These are phyloP conservation scores for Fusarium clavum DNA, from an alignment of 2,329 filamentous ascomycete genomes.

Conservation along the genomic window DNA sequence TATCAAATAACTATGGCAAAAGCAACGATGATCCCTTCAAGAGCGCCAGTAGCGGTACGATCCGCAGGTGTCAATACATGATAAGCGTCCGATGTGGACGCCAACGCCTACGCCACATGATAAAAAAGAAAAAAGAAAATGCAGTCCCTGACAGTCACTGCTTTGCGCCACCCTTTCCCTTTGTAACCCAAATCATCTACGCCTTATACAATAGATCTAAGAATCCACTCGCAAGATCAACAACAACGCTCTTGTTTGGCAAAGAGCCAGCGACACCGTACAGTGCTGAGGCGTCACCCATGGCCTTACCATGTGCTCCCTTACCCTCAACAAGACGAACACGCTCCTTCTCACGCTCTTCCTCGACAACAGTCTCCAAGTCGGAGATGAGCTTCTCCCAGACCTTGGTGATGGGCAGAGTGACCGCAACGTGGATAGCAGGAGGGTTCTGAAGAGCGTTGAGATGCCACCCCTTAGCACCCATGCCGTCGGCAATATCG, in stretches of 20 bases:
- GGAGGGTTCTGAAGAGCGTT: slow-evolving; percentile 93
- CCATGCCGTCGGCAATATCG: slow-evolving; percentile 92
- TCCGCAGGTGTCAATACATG: slow-evolving; percentile 5
- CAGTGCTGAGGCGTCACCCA: slow-evolving; percentile 85
- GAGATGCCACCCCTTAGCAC: slow-evolving; percentile 88
- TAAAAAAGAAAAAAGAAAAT: slow-evolving; percentile 2
- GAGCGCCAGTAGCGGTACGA: background rate
- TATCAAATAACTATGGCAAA: background rate
- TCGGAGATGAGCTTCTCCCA: slow-evolving; percentile 84
- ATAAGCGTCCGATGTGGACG: slow-evolving; percentile 3
- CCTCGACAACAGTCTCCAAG: slow-evolving; percentile 72
- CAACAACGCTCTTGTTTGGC: slow-evolving; percentile 95
- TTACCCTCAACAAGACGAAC: slow-evolving; percentile 77
- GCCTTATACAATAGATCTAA: slow-evolving; percentile 93
- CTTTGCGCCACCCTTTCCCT: slow-evolving; percentile 3
- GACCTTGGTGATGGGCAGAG: slow-evolving; percentile 83
- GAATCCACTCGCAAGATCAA: slow-evolving; percentile 89
- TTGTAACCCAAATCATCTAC: slow-evolving; percentile 53
- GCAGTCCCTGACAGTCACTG: slow-evolving; percentile 1
- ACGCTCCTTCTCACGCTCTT: slow-evolving; percentile 84
- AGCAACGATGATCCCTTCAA: background rate
- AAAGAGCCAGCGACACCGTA: slow-evolving; percentile 96
- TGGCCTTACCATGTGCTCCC: slow-evolving; percentile 71
- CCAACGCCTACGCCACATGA: slow-evolving; percentile 25
- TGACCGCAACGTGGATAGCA: slow-evolving; percentile 94